Conservation (phyloP, 495 filamentous ascomycete genomes). For the Penicillium argentinense region DNA sequence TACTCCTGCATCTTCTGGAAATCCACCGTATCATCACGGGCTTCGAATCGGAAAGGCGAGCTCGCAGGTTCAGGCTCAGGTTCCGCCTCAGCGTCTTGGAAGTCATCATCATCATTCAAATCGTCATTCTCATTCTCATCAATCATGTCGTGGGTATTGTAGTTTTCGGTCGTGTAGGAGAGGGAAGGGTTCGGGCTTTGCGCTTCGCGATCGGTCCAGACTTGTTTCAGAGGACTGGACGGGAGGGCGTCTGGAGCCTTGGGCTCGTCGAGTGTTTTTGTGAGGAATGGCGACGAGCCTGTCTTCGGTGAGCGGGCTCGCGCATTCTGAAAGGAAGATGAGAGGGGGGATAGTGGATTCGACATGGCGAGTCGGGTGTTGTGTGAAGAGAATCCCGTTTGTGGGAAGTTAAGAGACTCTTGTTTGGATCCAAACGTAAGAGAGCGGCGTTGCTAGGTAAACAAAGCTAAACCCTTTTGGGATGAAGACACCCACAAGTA, state of each 20-base stretch:
- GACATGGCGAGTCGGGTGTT: constrained; percentile 31
- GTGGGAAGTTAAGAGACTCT: constrained; percentile 1
- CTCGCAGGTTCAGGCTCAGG: constrained; percentile 30
- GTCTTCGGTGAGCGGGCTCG: constrained; percentile 33
- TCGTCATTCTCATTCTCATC: constrained; percentile 20
- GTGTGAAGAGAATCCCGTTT: neutral
- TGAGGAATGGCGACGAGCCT: constrained; percentile 28
- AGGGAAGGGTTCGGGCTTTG: constrained; percentile 10
- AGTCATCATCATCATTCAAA: constrained; percentile 19
- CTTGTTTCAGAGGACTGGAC: constrained; percentile 37
- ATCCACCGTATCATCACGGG: constrained; percentile 41
- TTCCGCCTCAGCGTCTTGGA: too few relatives aligned
- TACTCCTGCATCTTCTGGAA: constrained; percentile 27
- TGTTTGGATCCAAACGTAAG: constrained; percentile 27
- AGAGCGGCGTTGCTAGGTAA: constrained; percentile 39
- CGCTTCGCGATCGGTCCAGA: constrained; percentile 13
- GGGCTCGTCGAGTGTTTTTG: constrained; percentile 27
- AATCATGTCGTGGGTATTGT: constrained; percentile 11
- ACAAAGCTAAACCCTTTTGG: constrained; percentile 37
- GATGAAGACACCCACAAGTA: constrained; percentile 14
- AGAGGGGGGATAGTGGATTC: constrained; percentile 46
- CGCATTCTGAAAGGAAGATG: constrained; percentile 44
- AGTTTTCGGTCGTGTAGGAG: constrained; percentile 13
- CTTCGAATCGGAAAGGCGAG: constrained; percentile 41
- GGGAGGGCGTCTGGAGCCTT: constrained; percentile 27